Conservation (phyloP, 2,329 filamentous ascomycete species). For the Ophiostoma sp. region DNA sequence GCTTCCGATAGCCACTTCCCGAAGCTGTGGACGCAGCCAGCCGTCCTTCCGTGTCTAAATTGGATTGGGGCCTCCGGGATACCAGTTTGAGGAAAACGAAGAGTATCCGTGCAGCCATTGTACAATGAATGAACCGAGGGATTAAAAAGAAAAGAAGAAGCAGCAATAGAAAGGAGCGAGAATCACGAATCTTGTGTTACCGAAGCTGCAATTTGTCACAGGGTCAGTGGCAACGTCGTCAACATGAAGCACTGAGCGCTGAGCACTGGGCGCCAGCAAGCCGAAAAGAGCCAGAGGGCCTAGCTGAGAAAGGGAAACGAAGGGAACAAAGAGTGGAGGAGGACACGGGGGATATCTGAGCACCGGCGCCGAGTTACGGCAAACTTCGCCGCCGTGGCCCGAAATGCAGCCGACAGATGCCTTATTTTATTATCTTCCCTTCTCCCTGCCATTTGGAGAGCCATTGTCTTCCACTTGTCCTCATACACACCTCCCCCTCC, state of each 20-base stretch:
- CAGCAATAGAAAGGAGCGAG: neutral
- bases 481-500: no score
- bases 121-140: neutral
- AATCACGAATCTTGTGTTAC: neutral
- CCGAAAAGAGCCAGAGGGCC: neutral
- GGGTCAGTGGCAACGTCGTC: neutral
- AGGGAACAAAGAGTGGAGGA: neutral
- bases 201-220: neutral
- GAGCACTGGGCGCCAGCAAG: no score
- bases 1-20: slow-evolving; percentile 9
- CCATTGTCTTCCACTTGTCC: neutral
- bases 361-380: neutral
- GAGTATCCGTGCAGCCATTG: neutral
- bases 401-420: neutral
- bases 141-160: no score
- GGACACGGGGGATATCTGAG: neutral
- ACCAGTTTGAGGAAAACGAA: neutral
- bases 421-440: neutral
- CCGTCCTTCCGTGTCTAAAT: neutral
- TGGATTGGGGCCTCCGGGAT: neutral
- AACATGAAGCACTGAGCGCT: neutral
- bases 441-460: neutral
- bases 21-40: neutral
- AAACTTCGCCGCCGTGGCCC: neutral
- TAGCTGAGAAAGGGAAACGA: neutral